These are phyloP conservation scores for Tanacetum coccineum DNA, from an alignment of 129 eudicot species.

Conservation along the genomic window DNA sequence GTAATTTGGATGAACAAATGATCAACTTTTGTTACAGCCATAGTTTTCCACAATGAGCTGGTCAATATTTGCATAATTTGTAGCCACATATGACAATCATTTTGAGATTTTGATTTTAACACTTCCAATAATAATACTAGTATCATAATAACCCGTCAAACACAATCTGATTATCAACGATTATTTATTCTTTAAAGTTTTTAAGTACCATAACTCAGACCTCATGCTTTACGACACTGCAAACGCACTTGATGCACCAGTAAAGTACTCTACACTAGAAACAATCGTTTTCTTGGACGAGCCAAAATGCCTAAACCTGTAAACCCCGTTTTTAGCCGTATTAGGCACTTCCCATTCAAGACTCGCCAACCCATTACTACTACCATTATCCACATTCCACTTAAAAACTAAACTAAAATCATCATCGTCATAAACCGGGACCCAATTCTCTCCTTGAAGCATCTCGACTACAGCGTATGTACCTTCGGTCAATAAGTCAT, in stretches of 20 bases:
- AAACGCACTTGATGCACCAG: constrained; percentile 63
- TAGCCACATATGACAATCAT: not conserved
- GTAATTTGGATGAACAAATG: constrained; percentile 76
- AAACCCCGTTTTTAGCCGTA: constrained; percentile 45
- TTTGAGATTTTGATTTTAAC: not conserved
- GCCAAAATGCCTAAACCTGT: constrained; percentile 60
- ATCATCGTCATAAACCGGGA: constrained; percentile 50
- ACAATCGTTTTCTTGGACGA: constrained; percentile 43
- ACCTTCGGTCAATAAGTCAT: constrained; percentile 58
- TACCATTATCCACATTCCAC: constrained; percentile 38
- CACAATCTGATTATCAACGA: not conserved
- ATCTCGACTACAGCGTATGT: constrained; percentile 63
- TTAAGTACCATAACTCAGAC: not conserved
- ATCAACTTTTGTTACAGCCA: not conserved
- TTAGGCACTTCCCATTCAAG: constrained; percentile 66
- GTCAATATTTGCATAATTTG: constrained; percentile 4
- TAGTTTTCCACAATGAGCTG: not conserved
- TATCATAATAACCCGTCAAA: not conserved
- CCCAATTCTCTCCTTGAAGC: constrained; percentile 50
- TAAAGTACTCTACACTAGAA: constrained; percentile 33
- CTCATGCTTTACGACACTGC: constrained; percentile 31
- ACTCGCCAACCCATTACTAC: constrained; percentile 39
- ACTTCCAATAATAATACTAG: not conserved
- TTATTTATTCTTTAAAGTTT: constrained; percentile 10
- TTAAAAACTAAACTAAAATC: constrained; percentile 47